Evolutionary conservation across 805 yeast species (phyloP).

Genomic region (Lipomyces orientalis): DNA sequence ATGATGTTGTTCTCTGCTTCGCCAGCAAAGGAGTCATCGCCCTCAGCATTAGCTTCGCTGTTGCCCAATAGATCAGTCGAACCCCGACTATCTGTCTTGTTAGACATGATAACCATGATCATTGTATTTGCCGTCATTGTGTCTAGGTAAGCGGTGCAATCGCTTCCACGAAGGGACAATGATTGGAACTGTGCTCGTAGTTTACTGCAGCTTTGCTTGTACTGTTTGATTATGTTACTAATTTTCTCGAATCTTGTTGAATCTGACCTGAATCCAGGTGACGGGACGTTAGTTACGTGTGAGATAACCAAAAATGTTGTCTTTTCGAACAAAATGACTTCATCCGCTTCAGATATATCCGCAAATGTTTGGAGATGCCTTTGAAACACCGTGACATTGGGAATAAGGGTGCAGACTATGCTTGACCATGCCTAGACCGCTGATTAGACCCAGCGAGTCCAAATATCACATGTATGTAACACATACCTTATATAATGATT

Average conservation of each 20-base stretch:
- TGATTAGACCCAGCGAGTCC: not conserved
- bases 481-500: constrained; percentile 71
- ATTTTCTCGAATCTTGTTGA: constrained; percentile 95
- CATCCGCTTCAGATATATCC: constrained; percentile 78
- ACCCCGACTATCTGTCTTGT: constrained; percentile 21
- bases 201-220: constrained; percentile 88
- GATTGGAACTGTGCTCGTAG: constrained; percentile 83
- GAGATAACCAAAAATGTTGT: constrained; percentile 88
- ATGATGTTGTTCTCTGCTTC: constrained; percentile 45
- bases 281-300: constrained; percentile 43
- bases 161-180: constrained; percentile 65
- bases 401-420: constrained; percentile 92
- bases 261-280: constrained; percentile 54
- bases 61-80: not conserved
- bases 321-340: constrained; percentile 87
- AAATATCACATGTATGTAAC: not conserved
- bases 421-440: constrained; percentile 79
- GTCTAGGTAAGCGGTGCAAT: constrained; percentile 50
- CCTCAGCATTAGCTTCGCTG: constrained; percentile 17
- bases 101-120: constrained; percentile 52
- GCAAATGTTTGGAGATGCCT: constrained; percentile 75
- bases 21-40: constrained; percentile 33
- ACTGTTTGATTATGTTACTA: constrained; percentile 90
- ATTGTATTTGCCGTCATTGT: constrained; percentile 52
- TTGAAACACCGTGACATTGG: constrained; percentile 84